Conservation (phyloP, 2,329 filamentous ascomycete genomes). For the Penicillium sp. region DNA sequence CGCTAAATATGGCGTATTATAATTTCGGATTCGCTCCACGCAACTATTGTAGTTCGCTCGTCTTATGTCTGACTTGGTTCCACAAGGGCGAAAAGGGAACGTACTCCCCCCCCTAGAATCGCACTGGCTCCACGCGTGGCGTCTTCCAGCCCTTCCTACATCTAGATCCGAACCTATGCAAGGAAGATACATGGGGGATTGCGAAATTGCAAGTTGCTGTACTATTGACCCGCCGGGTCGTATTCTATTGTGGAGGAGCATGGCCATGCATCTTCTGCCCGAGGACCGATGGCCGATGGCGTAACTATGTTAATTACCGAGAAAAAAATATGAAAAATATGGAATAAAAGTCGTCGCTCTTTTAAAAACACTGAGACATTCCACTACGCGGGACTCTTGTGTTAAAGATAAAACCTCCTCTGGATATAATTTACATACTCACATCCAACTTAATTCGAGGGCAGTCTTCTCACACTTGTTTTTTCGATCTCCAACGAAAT, state of each 20-base stretch:
- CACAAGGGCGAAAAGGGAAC: constrained; percentile 18
- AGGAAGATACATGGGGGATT: constrained; percentile 25
- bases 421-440: constrained; percentile 13
- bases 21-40: neutral
- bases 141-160: constrained; percentile 17
- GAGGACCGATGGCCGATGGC: constrained; percentile 16
- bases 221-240: constrained; percentile 9
- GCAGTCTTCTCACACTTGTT: constrained; percentile 3
- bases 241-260: constrained; percentile 21
- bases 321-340: constrained; percentile 11
- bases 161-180: constrained; percentile 27
- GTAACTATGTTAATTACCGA: constrained; percentile 15
- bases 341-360: constrained; percentile 14
- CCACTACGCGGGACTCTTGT: constrained; percentile 7
- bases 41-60: neutral
- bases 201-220: constrained; percentile 15
- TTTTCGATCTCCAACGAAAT: neutral
- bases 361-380: constrained; percentile 22
- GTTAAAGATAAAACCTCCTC: constrained; percentile 3
- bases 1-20: too few species aligned
- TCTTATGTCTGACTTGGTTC: constrained; percentile 22
- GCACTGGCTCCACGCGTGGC: constrained; percentile 9
- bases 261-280: constrained; percentile 22
- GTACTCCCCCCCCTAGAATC: constrained; percentile 16
- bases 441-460: constrained; percentile 12